A percentile compares a stretch with the other conserved stretches of the same genome.
These are phyloP conservation scores for Nothophoma quercina DNA, from an alignment of 2,329 filamentous ascomycete species.

Conservation along the genomic window DNA sequence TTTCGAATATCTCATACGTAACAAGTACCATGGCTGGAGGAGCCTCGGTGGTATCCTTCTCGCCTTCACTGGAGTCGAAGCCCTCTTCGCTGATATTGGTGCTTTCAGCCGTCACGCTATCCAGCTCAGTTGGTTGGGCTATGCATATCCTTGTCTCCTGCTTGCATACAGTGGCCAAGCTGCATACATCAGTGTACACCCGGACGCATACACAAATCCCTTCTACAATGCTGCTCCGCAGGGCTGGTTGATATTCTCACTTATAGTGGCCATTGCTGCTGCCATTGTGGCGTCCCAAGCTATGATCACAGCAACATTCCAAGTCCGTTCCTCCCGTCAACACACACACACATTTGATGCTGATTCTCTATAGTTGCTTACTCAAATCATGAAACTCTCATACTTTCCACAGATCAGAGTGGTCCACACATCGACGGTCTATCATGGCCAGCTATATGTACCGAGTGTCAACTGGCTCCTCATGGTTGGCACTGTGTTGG, in stretches of 20 bases:
- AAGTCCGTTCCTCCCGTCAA: constrained; percentile 50
- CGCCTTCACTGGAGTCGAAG: constrained; percentile 78
- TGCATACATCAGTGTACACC: constrained; percentile 69
- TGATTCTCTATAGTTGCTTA: constrained; percentile 60
- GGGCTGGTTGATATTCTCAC: constrained; percentile 71
- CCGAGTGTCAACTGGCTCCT: constrained; percentile 79
- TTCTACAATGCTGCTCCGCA: constrained; percentile 76
- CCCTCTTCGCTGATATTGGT: constrained; percentile 78
- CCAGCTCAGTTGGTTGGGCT: constrained; percentile 75
- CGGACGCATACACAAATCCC: constrained; percentile 72
- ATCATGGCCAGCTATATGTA: constrained; percentile 80
- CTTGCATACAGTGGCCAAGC: constrained; percentile 77
- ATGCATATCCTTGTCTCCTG: constrained; percentile 72
- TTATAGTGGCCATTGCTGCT: constrained; percentile 73
- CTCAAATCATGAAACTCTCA: constrained; percentile 74
- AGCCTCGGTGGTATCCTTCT: constrained; percentile 75
- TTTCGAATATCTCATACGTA: constrained; percentile 66
- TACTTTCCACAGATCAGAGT: constrained; percentile 81
- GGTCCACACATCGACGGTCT: constrained; percentile 72
- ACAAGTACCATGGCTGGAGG: constrained; percentile 68
- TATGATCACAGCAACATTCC: constrained; percentile 79
- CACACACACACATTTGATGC: background rate
- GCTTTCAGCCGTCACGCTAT: constrained; percentile 74
- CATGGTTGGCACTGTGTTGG: constrained; percentile 75
- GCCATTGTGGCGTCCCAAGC: constrained; percentile 80